phyloP scores from a whole-genome alignment of 1,284 basidiomycete genomes.

The Microbotryum intermedium region DNA sequence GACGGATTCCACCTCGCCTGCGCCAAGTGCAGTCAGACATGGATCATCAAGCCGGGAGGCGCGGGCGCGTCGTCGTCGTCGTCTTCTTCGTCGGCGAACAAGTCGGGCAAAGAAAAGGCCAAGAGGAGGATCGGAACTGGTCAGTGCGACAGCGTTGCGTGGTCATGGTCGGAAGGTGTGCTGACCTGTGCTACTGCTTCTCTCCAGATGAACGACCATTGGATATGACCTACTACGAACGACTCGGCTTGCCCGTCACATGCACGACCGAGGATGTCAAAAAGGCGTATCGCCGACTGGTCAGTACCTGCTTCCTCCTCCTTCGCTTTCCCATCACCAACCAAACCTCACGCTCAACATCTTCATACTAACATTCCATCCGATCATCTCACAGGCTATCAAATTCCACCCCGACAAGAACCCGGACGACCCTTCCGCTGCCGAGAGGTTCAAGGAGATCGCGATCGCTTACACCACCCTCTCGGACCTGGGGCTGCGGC shows the following conservation, averaged over 20 bases:
- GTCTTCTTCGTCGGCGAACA: background rate
- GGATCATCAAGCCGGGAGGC: slow-evolving; percentile 44
- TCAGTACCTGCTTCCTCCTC: too few relatives aligned
- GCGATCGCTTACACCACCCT: slow-evolving; percentile 46
- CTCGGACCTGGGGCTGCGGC: slow-evolving; percentile 62
- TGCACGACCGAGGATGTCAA: slow-evolving; percentile 82
- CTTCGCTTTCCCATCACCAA: too few relatives aligned
- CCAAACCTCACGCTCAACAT: background rate
- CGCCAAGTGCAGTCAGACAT: slow-evolving; percentile 47
- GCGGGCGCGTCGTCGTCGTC: slow-evolving; percentile 31
- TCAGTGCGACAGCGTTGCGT: slow-evolving; percentile 21
- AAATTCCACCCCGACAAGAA: slow-evolving; percentile 60
- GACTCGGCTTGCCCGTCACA: slow-evolving; percentile 62
- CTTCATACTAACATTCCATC: slow-evolving; percentile 71
- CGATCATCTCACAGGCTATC: slow-evolving; percentile 43
- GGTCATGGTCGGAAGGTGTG: slow-evolving; percentile 38
- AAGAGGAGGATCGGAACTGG: slow-evolving; percentile 37
- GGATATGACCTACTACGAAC: slow-evolving; percentile 77
- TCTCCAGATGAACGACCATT: slow-evolving; percentile 81
- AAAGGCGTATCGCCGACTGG: slow-evolving; percentile 88
- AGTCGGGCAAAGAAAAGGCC: background rate
- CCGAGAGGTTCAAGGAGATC: slow-evolving; percentile 51
- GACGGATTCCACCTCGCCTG: slow-evolving; percentile 44
- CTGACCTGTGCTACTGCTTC: slow-evolving; percentile 61
- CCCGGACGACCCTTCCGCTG: slow-evolving; percentile 76